A percentile compares a stretch with the other conserved stretches of the same genome.
These are phyloP conservation scores for Sphagnurus paluster DNA, from an alignment of 1,284 basidiomycete species.

Conservation along the genomic window DNA sequence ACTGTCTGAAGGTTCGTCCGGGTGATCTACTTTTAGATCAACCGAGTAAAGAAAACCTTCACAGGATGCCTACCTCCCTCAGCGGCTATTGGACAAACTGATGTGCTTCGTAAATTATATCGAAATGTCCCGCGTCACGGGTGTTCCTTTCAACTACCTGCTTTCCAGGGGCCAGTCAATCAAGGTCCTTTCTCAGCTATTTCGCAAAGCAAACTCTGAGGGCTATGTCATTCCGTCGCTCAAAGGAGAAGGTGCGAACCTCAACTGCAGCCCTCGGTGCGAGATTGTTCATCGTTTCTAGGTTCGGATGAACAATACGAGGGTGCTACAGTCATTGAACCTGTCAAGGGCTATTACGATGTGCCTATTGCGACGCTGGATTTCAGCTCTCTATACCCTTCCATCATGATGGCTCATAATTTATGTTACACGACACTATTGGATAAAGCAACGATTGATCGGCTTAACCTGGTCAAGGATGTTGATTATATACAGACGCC, in stretches of 20 bases:
- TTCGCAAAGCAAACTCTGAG: constrained; percentile 84
- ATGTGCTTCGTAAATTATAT: constrained; percentile 98
- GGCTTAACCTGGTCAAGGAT: constrained; percentile 75
- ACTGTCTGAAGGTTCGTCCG: constrained; percentile 82
- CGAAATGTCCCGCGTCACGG: constrained; percentile 95
- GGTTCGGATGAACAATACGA: constrained; percentile 94
- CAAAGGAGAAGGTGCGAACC: constrained; percentile 71
- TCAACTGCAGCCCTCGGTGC: not conserved
- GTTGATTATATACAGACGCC: constrained; percentile 91
- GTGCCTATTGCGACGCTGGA: constrained; percentile 94
- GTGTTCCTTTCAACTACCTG: constrained; percentile 96
- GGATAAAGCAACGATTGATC: constrained; percentile 76
- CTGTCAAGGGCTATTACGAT: constrained; percentile 91
- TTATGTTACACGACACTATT: constrained; percentile 93
- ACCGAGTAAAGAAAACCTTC: too few species aligned
- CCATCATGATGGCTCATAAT: constrained; percentile 99
- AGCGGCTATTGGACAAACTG: constrained; percentile 90
- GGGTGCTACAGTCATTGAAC: constrained; percentile 96
- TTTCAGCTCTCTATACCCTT: constrained; percentile 96
- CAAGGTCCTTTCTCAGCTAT: constrained; percentile 93
- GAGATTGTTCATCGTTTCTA: constrained; percentile 25
- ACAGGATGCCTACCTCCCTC: constrained; percentile 94
- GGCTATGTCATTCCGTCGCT: constrained; percentile 85
- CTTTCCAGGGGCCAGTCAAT: constrained; percentile 93
- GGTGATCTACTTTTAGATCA: too few species aligned